These are phyloP conservation scores for Bruguiera parviflora DNA, from an alignment of 345 rosid genomes.

Conservation along the genomic window DNA sequence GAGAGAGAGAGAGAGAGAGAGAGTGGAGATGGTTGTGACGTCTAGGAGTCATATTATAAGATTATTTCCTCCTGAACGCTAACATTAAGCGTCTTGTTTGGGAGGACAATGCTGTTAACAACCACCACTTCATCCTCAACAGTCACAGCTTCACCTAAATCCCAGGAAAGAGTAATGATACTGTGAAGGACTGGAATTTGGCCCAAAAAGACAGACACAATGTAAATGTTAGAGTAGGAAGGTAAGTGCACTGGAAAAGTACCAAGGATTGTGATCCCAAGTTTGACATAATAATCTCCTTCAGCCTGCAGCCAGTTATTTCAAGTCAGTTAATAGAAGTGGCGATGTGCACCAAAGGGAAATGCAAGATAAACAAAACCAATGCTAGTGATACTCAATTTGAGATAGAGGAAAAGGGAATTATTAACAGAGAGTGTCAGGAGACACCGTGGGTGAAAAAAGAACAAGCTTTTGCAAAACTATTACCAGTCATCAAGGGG, in stretches of 20 bases:
- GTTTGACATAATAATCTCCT: conserved; percentile 28
- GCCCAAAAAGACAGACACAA: not conserved
- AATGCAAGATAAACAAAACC: not conserved
- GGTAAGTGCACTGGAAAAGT: not conserved
- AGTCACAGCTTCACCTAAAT: conserved; percentile 25
- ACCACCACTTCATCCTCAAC: conserved; percentile 35
- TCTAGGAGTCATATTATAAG: conserved; percentile 10
- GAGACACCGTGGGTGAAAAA: not conserved
- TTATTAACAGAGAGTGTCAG: not conserved
- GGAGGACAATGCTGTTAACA: conserved; percentile 28
- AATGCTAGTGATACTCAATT: not conserved
- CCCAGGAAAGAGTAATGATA: not conserved
- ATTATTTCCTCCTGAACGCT: conserved; percentile 35
- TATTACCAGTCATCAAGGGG: not conserved
- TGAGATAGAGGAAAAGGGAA: not conserved
- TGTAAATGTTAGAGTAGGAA: not conserved
- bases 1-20: not conserved
- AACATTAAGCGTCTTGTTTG: conserved; percentile 30
- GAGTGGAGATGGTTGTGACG: not conserved
- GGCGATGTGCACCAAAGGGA: not conserved
- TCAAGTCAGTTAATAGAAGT: not conserved
- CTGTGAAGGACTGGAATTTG: not conserved
- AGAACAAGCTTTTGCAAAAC: too few species aligned
- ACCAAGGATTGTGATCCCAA: conserved; percentile 31
- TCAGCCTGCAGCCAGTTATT: conserved; percentile 18